Evolutionary conservation across 2,329 filamentous ascomycete genomes (phyloP).

Genomic region (Lojkania enalia): DNA sequence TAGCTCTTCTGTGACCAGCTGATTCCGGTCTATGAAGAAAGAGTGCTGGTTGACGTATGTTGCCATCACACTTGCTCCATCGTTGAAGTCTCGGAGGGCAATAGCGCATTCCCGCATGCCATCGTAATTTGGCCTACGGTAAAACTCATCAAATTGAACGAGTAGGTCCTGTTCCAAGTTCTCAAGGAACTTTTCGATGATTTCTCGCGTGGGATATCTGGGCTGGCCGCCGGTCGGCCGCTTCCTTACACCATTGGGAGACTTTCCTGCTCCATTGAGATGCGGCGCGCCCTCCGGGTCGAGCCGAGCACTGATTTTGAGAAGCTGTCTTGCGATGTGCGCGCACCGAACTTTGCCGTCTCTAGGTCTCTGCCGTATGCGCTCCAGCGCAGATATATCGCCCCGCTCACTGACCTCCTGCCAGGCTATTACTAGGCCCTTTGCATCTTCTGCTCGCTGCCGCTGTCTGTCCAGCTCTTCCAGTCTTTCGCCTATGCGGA

Average conservation of each 20-base stretch:
- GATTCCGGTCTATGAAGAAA: constrained; percentile 96
- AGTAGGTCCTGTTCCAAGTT: constrained; percentile 92
- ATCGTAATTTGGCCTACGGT: constrained; percentile 91
- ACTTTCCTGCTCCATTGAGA: constrained; percentile 41
- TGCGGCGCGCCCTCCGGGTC: constrained; percentile 67
- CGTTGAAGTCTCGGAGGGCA: constrained; percentile 93
- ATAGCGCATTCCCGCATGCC: constrained; percentile 97
- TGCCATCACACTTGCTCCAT: constrained; percentile 91
- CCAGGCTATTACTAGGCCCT: constrained; percentile 96
- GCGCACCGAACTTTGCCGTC: constrained; percentile 95
- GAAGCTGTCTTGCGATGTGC: constrained; percentile 87
- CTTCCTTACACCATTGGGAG: constrained; percentile 55
- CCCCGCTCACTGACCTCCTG: constrained; percentile 90
- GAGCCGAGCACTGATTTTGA: constrained; percentile 90
- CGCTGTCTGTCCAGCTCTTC: constrained; percentile 94
- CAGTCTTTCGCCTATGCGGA: constrained; percentile 90
- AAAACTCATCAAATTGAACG: constrained; percentile 97
- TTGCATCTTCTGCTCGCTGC: constrained; percentile 86
- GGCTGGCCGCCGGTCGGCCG: constrained; percentile 40
- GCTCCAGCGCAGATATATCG: constrained; percentile 82
- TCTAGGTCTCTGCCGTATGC: constrained; percentile 80
- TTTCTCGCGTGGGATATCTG: constrained; percentile 73
- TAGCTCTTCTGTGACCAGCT: constrained; percentile 86
- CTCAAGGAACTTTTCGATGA: constrained; percentile 96
- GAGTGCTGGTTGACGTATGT: constrained; percentile 98